Percentiles rank a stretch among this genome's conserved stretches.
These are phyloP conservation scores for Allium sativum DNA, from an alignment of 106 monocot species.

Conservation along the genomic window DNA sequence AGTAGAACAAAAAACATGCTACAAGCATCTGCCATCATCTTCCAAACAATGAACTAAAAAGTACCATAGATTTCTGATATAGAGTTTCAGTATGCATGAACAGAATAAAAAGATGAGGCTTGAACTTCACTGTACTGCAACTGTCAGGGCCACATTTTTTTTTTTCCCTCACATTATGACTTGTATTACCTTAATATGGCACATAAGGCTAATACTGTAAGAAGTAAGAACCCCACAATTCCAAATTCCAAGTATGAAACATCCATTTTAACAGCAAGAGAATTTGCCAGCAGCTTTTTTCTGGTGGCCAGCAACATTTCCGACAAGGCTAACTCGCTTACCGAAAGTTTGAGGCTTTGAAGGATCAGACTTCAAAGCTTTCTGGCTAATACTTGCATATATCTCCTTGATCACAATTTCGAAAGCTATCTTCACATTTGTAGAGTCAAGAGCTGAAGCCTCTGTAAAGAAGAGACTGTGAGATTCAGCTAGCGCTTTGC, in stretches of 20 bases:
- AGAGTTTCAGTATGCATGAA: too few species aligned
- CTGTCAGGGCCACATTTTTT: too few species aligned
- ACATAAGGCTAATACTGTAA: too few species aligned
- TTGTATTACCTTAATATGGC: too few species aligned
- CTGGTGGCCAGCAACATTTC: slow-evolving; percentile 5
- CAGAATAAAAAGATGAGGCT: too few species aligned
- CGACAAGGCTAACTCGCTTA: slow-evolving; percentile 26
- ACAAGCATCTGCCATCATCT: too few species aligned
- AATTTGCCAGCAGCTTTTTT: slow-evolving; percentile 10
- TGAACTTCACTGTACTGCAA: too few species aligned
- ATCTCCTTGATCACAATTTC: slow-evolving; percentile 71
- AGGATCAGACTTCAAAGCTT: slow-evolving; percentile 55
- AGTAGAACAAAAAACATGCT: too few species aligned
- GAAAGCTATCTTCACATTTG: slow-evolving; percentile 39
- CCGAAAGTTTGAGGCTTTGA: slow-evolving; percentile 24
- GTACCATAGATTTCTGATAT: too few species aligned
- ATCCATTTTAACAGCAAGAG: slow-evolving; percentile 12
- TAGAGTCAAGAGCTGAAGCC: slow-evolving; percentile 44
- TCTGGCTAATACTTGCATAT: slow-evolving; percentile 58
- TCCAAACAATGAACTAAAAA: too few species aligned
- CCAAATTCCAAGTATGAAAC: not conserved
- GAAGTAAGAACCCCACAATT: slow-evolving; percentile 4
- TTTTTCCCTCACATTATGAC: too few species aligned
- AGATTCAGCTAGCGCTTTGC: slow-evolving; percentile 35
- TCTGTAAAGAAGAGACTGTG: slow-evolving; percentile 48